Evolutionary conservation across 257 asterid genomes (phyloP), one percentile per base, ranked within the genome.

Genomic region (Cordia subcordata): DNA sequence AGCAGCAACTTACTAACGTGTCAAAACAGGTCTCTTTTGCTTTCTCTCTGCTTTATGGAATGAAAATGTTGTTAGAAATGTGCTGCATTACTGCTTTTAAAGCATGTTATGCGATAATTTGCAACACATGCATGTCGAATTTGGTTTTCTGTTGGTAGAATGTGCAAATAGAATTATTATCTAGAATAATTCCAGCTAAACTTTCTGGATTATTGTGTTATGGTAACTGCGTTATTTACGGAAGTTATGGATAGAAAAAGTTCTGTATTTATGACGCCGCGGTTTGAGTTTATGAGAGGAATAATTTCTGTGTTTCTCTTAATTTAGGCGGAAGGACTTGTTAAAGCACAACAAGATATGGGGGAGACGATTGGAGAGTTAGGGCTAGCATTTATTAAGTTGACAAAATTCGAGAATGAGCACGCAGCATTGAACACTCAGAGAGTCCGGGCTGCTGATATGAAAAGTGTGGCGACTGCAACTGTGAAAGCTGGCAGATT

Each of bases 341-440:
- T 87, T 64, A 90, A 89, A 75, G 94, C 87, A 60, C 99, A 89
- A 44, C 90, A 86, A 71, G 90, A 80, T 72, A 64, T 93, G 86
- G 95, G 95, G 50, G 96, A 90, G 63, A 81, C 94, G 19, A 72
- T 87, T 84, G 99, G 99, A 66, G 96, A 90, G 56, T 68, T 93
- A 38, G 99, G 99, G 54, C 68, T 93, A 55, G 88, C 95, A 51
- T 77, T 88, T 78, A 76, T 93, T 45, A 89, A 90, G 82, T 67
- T 93, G 76, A 75, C 92, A 4, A 93, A 93, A 62, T 93, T 89
- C 58, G 97, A 93, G 84, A 84, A 75, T 61, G 96, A 85, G 75
- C 89, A 80, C 60, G 87, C 90, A 47, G 51, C 75, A 27, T 37
- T 73, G 57, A 70, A 79, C 68, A 64, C 87, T 33, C 97, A 93